phyloP scores from a whole-genome alignment of 1,284 basidiomycete genomes.

The Sporisorium reilianum region DNA sequence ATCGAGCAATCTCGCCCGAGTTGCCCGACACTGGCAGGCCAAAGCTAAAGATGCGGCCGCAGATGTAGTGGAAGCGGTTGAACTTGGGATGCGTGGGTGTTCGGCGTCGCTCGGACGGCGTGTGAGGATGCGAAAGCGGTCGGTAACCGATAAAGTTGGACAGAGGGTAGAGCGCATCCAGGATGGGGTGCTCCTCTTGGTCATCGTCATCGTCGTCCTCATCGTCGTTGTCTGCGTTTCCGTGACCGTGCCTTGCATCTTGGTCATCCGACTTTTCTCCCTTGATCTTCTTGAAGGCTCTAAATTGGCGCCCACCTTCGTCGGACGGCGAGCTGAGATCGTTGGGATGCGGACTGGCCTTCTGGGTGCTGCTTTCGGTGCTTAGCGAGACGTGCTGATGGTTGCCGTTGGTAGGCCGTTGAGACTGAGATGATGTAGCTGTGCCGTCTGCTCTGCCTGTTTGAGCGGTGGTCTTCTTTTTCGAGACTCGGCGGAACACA shows the following conservation, averaged over 20 bases:
- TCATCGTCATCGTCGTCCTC: constrained; percentile 12
- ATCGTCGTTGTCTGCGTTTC: background rate
- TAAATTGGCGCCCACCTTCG: constrained; percentile 9
- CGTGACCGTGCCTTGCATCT: background rate
- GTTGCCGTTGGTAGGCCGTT: background rate
- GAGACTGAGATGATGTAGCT: constrained; percentile 4
- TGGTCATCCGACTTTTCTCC: constrained; percentile 7
- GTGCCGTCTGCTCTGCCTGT: background rate
- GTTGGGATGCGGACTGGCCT: constrained; percentile 23
- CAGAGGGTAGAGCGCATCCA: constrained; percentile 36
- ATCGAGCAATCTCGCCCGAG: constrained; percentile 24
- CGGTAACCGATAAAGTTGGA: constrained; percentile 47
- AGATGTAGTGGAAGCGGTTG: constrained; percentile 43
- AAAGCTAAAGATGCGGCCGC: constrained; percentile 35
- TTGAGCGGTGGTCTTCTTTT: constrained; percentile 11
- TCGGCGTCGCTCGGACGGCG: constrained; percentile 21
- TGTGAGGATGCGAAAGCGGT: constrained; percentile 42
- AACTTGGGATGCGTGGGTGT: constrained; percentile 15
- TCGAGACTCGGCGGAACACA: constrained; percentile 17
- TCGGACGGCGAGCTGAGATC: constrained; percentile 20
- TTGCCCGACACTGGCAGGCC: constrained; percentile 30
- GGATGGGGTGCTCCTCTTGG: constrained; percentile 20
- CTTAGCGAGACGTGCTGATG: constrained; percentile 9
- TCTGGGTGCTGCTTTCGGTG: constrained; percentile 26
- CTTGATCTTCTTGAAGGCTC: constrained; percentile 18